Evolutionary conservation across 176 grass and related monocot species (phyloP), one percentile per base, ranked within the genome.

Genomic region (Tuctoria greenei): DNA sequence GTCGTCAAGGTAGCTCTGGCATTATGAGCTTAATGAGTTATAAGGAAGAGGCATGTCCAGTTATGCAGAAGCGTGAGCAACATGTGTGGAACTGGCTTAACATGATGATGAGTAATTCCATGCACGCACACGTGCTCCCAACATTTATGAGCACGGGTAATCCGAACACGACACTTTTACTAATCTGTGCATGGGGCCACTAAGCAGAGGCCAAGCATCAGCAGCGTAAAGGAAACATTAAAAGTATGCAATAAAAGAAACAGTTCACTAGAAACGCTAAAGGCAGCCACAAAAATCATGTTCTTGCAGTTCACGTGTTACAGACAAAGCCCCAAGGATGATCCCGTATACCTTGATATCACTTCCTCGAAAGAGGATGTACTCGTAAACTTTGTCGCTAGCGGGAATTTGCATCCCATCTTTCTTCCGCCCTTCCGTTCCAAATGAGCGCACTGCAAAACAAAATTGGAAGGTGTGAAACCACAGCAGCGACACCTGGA

Each of bases 361-460:
- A 58, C 79, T 92, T 83, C 93, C 93, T 7, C 89, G 78, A 43
- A 96, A 96, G 71, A 96, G 86, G 75, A 96, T 92, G 64, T 87
- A 92, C 78, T 96, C 93, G 2, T 89, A 96, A 56, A 96, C 73
- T 65, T 85, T 96, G 74, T 92, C 89, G 35, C 81, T 89, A 43
- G 84, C 64, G 18, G 84, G 84, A 83, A 96, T 80, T 47, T 92
- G 93, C 64, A 88, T 61, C 1, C 93, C 93, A 3, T 96, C 93
- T 69, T 91, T 86, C 86, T 96, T 96, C 62, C 93, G 77, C 14
- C 93, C 93, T 90, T 96, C 93, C 0, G 93, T 96, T 64, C 93
- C 93, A 83, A 96, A 92, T 5, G 93, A 96, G 28, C 89, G 83
- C 61, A 96, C 93, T 96, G 38, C 74, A 83, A 10, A 74, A 82